phyloP scores from a whole-genome alignment of 169 alveolate genomes.

The Cystoisospora suis region DNA sequence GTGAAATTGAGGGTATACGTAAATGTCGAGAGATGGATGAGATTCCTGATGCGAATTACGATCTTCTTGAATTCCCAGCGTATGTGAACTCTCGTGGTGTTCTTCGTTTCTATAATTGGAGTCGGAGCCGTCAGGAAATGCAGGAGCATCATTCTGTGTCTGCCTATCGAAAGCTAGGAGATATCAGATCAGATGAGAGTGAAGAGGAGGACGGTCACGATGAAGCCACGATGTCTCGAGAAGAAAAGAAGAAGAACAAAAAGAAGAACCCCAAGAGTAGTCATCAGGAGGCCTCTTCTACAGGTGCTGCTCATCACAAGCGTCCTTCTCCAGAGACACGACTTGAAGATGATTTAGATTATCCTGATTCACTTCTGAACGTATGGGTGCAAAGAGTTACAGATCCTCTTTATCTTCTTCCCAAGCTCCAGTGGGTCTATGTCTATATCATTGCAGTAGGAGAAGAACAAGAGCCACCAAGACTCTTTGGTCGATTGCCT shows the following conservation, averaged over 20 bases:
- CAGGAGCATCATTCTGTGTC: background rate
- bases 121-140: conserved; percentile 42
- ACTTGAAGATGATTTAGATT: background rate
- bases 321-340: no score
- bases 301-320: no score
- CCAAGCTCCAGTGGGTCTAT: conserved; percentile 53
- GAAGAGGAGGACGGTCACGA: background rate
- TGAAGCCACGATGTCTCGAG: background rate
- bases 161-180: background rate
- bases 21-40: conserved; percentile 44
- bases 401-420: conserved; percentile 57
- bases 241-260: background rate
- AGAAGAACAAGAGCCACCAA: conserved; percentile 46
- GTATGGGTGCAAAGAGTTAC: conserved; percentile 51
- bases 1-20: conserved; percentile 43
- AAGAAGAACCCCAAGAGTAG: no score
- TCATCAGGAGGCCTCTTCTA: no score
- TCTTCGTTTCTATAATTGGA: conserved; percentile 54
- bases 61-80: conserved; percentile 59
- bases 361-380: conserved; percentile 31
- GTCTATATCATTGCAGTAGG: conserved; percentile 47
- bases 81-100: conserved; percentile 50
- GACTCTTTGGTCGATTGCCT: conserved; percentile 48
- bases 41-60: conserved; percentile 46
- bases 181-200: background rate